Evolutionary conservation across 1,284 basidiomycete genomes (phyloP).

Genomic region (Pseudozyma sp.): DNA sequence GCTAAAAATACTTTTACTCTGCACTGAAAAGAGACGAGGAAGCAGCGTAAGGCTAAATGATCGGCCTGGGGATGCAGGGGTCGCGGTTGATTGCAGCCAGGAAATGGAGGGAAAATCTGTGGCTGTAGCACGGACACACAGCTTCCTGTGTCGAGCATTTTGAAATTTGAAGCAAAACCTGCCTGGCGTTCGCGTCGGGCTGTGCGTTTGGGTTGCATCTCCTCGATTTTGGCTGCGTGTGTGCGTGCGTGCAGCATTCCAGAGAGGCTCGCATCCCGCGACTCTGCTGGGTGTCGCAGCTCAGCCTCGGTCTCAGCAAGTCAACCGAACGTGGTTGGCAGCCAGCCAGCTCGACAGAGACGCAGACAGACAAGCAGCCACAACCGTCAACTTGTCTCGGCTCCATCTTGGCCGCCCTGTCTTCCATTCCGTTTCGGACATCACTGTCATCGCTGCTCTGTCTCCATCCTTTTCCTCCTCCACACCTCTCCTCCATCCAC

Average conservation of each 20-base stretch:
- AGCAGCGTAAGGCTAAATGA: slow-evolving; percentile 2
- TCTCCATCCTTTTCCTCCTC: background rate
- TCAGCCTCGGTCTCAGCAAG: slow-evolving; percentile 1
- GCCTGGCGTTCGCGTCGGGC: background rate
- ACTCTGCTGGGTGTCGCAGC: no score
- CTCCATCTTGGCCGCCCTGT: slow-evolving; percentile 4
- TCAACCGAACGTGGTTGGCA: slow-evolving; percentile 9
- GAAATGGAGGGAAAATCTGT: background rate
- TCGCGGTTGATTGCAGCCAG: background rate
- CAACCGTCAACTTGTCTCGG: slow-evolving; percentile 10
- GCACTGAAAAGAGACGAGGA: background rate
- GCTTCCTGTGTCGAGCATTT: background rate
- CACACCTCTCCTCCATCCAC: slow-evolving; percentile 4
- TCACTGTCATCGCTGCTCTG: background rate
- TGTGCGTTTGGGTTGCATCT: background rate
- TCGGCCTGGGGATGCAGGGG: slow-evolving; percentile 3
- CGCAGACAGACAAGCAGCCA: slow-evolving; percentile 3
- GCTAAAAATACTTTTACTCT: no score
- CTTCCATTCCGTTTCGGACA: slow-evolving; percentile 3
- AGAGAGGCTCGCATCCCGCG: slow-evolving; percentile 6
- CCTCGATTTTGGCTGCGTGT: background rate
- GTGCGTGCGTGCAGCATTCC: slow-evolving; percentile 21
- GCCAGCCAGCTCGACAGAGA: background rate
- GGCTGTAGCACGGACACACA: no score
- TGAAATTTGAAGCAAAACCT: background rate